phyloP scores from a whole-genome alignment of 2,329 filamentous ascomycete species.

The Teratosphaeria zuluensis region DNA sequence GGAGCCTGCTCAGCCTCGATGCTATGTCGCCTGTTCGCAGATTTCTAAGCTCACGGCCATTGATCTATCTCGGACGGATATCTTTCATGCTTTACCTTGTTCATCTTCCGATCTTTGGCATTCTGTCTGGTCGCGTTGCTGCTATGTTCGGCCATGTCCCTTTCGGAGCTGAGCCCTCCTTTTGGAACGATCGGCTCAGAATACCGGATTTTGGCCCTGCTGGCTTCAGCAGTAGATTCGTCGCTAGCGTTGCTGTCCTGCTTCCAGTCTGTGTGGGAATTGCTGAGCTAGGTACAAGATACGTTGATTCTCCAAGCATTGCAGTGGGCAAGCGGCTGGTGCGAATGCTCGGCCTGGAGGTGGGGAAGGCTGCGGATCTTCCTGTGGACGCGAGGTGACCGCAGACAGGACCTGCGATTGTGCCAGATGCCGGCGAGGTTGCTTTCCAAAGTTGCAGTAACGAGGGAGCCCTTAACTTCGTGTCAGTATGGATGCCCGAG shows the following conservation, averaged over 20 bases:
- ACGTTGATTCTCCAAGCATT: not conserved
- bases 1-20: not conserved
- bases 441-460: not conserved
- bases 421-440: not conserved
- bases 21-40: not conserved
- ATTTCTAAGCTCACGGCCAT: not conserved
- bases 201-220: not conserved
- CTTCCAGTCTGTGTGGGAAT: not conserved
- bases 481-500: not conserved
- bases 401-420: not conserved
- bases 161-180: not conserved
- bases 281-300: not conserved
- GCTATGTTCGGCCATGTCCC: not conserved
- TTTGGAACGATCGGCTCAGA: not conserved
- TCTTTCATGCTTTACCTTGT: slow-evolving; percentile 56
- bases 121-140: not conserved
- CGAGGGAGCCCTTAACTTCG: not conserved
- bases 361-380: not conserved
- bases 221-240: not conserved
- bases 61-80: slow-evolving; percentile 51
- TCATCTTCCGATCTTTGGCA: slow-evolving; percentile 48
- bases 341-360: not conserved
- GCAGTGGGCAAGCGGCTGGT: not conserved
- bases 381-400: not conserved
- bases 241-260: not conserved